These are phyloP conservation scores for Teunomyces panamensis DNA, from an alignment of 805 yeast genomes.

Conservation along the genomic window DNA sequence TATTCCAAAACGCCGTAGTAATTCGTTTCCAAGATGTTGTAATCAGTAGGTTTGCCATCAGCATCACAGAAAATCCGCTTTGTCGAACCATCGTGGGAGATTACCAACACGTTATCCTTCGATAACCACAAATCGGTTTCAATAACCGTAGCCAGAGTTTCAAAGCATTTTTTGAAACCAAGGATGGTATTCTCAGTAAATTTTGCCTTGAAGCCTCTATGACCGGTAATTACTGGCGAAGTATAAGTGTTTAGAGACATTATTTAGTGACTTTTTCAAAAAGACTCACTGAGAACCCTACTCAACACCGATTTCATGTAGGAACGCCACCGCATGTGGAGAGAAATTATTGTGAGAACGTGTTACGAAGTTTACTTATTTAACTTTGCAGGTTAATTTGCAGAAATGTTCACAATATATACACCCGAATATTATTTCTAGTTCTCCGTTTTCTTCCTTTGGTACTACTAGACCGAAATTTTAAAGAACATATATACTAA, in stretches of 20 bases:
- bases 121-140: slow-evolving; percentile 45
- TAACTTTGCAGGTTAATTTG: background rate
- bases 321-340: background rate
- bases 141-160: slow-evolving; percentile 35
- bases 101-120: slow-evolving; percentile 34
- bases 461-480: no score
- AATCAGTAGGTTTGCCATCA: slow-evolving; percentile 34
- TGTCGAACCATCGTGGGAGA: slow-evolving; percentile 40
- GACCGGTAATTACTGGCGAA: slow-evolving; percentile 37
- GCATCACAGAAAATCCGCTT: slow-evolving; percentile 34
- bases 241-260: slow-evolving; percentile 5
- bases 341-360: background rate
- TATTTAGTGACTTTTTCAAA: background rate
- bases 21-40: slow-evolving; percentile 29
- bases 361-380: background rate
- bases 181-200: slow-evolving; percentile 38
- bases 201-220: slow-evolving; percentile 41
- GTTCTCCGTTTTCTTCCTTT: no score
- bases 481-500: no score
- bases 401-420: no score
- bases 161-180: slow-evolving; percentile 37
- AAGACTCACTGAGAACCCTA: background rate
- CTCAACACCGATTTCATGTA: background rate
- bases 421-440: no score
- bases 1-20: slow-evolving; percentile 26